These are phyloP conservation scores for Aspergillus ibericus DNA, from an alignment of 2,329 filamentous ascomycete species.

Conservation along the genomic window DNA sequence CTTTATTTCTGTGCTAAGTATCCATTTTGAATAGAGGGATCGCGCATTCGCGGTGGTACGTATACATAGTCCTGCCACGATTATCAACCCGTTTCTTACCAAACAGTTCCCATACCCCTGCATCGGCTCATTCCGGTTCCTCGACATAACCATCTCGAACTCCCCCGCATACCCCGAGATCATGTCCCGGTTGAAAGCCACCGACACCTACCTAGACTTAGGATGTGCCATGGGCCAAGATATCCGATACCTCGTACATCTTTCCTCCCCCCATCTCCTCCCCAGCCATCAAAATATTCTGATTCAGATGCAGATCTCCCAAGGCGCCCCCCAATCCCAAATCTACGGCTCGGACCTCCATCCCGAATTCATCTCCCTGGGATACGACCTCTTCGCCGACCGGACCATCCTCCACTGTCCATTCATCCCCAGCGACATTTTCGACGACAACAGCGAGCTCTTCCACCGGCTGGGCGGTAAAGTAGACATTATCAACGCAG, in stretches of 20 bases:
- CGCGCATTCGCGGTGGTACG: constrained; percentile 1
- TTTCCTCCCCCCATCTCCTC: neutral
- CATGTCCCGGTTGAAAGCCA: neutral
- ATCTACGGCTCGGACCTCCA: constrained; percentile 3
- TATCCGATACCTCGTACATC: neutral
- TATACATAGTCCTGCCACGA: neutral
- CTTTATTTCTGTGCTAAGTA: neutral
- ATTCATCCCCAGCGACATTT: constrained; percentile 10
- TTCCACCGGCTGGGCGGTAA: neutral
- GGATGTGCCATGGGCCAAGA: constrained; percentile 6
- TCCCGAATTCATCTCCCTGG: neutral
- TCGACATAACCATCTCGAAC: neutral
- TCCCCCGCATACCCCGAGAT: neutral
- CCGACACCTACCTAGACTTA: neutral
- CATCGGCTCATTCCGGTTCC: constrained; percentile 4
- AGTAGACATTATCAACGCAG: constrained; percentile 8
- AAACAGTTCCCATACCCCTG: constrained; percentile 5
- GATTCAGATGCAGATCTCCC: neutral
- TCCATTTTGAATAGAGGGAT: neutral
- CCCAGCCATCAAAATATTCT: neutral
- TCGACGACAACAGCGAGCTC: neutral
- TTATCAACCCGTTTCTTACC: neutral
- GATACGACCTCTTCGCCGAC: constrained; percentile 9
- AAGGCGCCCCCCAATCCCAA: neutral
- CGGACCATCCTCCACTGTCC: neutral